Evolutionary conservation across 495 filamentous ascomycete species (phyloP).

Genomic region (Pyrenopolyporus hunteri): DNA sequence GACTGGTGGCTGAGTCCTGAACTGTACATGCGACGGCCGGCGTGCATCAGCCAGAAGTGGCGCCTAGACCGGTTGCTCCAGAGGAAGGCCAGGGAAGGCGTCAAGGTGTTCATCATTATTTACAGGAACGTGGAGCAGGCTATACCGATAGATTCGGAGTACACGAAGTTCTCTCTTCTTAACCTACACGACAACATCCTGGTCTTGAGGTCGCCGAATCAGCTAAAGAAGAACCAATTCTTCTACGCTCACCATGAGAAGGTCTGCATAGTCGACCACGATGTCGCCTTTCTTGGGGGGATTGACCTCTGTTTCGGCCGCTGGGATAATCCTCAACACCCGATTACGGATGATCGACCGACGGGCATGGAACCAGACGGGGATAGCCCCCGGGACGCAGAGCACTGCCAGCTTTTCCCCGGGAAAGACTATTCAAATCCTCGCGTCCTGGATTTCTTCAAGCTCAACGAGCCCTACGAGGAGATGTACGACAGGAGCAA

Average conservation of each 20-base stretch:
- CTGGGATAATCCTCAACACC: constrained; percentile 96
- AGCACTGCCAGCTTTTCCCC: constrained; percentile 95
- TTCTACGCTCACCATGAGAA: constrained; percentile 99
- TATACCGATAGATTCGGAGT: constrained; percentile 97
- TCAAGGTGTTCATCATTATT: constrained; percentile 98
- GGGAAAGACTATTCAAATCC: constrained; percentile 99
- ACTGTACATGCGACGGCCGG: constrained; percentile 91
- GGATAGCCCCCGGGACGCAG: constrained; percentile 80
- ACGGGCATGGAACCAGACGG: constrained; percentile 87
- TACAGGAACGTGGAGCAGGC: constrained; percentile 98
- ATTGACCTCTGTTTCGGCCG: constrained; percentile 97
- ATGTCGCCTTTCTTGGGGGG: constrained; percentile 92
- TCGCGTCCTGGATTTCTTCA: constrained; percentile 91
- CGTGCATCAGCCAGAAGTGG: constrained; percentile 99
- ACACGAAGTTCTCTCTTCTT: constrained; percentile 96
- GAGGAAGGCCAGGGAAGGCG: constrained; percentile 89
- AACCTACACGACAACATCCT: constrained; percentile 96
- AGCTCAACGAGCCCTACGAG: constrained; percentile 92
- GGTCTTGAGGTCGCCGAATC: constrained; percentile 93
- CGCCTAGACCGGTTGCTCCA: constrained; percentile 93
- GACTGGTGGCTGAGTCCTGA: constrained; percentile 99
- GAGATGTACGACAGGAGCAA: constrained; percentile 97
- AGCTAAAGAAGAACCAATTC: constrained; percentile 98
- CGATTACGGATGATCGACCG: constrained; percentile 87
- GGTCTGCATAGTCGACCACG: constrained; percentile 93